Evolutionary conservation across 257 asterid species (phyloP).

Genomic region (Petunia secreta): DNA sequence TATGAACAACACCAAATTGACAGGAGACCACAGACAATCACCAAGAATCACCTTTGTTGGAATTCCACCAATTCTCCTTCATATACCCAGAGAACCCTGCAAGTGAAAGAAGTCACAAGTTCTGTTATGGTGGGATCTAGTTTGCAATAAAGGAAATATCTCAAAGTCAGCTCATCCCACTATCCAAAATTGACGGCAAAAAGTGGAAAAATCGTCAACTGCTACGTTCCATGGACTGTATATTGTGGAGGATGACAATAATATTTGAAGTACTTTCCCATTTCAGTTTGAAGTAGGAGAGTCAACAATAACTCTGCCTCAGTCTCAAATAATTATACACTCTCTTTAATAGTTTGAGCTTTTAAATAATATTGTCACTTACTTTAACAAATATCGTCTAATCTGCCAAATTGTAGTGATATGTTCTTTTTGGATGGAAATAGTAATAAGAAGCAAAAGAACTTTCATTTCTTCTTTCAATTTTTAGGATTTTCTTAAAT

Average conservation of each 20-base stretch:
- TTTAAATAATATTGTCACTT: too few species aligned
- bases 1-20: too few species aligned
- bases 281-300: too few species aligned
- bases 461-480: not conserved
- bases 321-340: too few species aligned
- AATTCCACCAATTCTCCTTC: not conserved
- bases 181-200: conserved; percentile 17
- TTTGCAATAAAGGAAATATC: not conserved
- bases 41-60: not conserved
- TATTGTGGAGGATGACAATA: not conserved
- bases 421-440: not conserved
- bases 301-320: too few species aligned
- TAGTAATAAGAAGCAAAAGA: not conserved
- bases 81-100: not conserved
- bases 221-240: not conserved
- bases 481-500: not conserved
- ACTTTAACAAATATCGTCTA: too few species aligned
- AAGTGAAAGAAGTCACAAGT: not conserved
- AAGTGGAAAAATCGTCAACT: conserved; percentile 6
- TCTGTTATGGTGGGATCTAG: not conserved
- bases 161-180: conserved; percentile 14
- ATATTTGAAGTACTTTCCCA: not conserved
- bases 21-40: not conserved
- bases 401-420: not conserved
- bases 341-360: too few species aligned